Evolutionary conservation across 163 green algal species (phyloP).

Genomic region (Chlamydomonas reinhardtii): DNA sequence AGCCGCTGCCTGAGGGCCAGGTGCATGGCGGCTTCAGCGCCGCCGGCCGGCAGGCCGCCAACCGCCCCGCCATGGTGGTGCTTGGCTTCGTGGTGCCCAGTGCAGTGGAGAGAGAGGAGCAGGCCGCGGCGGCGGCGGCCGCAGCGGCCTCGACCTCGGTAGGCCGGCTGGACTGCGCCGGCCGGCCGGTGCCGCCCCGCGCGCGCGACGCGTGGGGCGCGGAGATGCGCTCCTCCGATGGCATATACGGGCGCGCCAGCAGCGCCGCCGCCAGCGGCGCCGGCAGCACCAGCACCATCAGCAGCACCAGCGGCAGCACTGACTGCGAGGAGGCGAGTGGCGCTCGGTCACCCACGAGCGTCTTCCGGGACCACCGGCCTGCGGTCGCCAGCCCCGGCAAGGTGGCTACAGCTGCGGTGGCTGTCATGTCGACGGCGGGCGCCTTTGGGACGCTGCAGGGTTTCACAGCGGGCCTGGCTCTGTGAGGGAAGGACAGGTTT

Average conservation of each 20-base stretch:
- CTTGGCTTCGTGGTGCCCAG: conserved; percentile 7
- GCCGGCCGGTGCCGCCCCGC: too few relatives aligned
- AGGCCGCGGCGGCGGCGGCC: background rate
- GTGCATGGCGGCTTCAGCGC: background rate
- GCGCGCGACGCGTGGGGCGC: background rate
- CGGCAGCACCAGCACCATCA: background rate
- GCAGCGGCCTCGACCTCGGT: too few relatives aligned
- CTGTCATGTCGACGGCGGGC: background rate
- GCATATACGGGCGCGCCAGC: background rate
- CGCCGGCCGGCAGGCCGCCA: background rate
- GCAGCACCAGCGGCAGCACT: background rate
- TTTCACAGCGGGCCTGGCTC: too few relatives aligned
- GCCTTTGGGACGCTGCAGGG: background rate
- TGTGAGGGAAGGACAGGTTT: too few relatives aligned
- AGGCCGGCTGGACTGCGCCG: too few relatives aligned
- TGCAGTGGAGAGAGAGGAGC: background rate
- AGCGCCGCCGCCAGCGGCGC: too few relatives aligned
- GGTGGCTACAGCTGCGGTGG: background rate
- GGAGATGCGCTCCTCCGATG: background rate
- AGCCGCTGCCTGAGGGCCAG: conserved; percentile 5
- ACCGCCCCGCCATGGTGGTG: background rate
- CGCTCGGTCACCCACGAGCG: conserved; percentile 1
- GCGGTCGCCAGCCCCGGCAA: too few relatives aligned
- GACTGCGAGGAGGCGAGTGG: background rate
- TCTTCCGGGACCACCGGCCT: background rate